These are phyloP conservation scores for Blastocladiella emersonii DNA, from an alignment of 371 early-diverging fungal species.

Conservation along the genomic window DNA sequence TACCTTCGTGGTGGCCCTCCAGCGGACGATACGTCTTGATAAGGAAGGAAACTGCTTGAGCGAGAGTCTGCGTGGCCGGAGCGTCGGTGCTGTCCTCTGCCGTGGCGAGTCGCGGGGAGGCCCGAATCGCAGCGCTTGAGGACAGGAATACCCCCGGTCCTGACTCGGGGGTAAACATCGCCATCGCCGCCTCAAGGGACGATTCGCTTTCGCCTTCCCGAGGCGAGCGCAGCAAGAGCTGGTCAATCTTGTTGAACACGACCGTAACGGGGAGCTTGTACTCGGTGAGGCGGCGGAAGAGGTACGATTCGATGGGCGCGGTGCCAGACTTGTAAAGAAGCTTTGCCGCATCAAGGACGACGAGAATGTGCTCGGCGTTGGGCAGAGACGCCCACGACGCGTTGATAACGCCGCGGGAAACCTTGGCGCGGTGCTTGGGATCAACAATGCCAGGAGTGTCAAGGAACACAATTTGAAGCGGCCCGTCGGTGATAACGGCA, in stretches of 20 bases:
- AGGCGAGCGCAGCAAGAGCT: too few relatives aligned
- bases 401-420: constrained; percentile 46
- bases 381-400: constrained; percentile 56
- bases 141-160: background rate
- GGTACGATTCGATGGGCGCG: constrained; percentile 31
- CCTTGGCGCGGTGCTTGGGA: constrained; percentile 8
- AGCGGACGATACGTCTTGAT: background rate
- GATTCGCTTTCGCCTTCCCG: too few relatives aligned
- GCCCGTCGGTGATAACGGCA: constrained; percentile 38
- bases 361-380: constrained; percentile 47
- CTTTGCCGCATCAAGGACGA: constrained; percentile 47
- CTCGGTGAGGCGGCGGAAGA: constrained; percentile 36
- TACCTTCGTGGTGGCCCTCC: background rate
- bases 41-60: background rate
- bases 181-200: background rate
- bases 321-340: constrained; percentile 22
- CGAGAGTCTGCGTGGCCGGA: too few relatives aligned
- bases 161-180: background rate
- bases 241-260: constrained; percentile 51
- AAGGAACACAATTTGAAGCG: constrained; percentile 45
- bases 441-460: constrained; percentile 51
- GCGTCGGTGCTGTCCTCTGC: background rate
- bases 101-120: background rate
- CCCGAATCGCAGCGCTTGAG: background rate
- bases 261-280: constrained; percentile 39